Evolutionary conservation across 1,139 yeast species (phyloP), one percentile per base, ranked within the genome.

Genomic region (Sugiyamaella japonica): DNA sequence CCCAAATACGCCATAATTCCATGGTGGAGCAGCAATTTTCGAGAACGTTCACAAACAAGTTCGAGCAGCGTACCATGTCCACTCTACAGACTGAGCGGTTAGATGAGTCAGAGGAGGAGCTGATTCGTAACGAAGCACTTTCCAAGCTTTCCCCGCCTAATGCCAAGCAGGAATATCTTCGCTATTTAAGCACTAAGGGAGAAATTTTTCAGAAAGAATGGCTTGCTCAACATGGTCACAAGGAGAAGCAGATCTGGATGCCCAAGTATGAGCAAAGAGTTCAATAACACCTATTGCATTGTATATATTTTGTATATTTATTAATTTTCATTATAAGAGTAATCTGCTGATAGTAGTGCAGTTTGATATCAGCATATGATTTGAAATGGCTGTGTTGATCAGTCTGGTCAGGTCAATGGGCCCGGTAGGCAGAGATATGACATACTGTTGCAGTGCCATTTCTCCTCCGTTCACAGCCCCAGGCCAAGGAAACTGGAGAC

Each of bases 91-190:
- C 62, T 1, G 67, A 62, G 43, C 60, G 68, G 9, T 52, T 56
- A 15, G 64, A 58, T 2, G 61, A 57, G 16, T 63, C 57, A 16
- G 62, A 58, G 10, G 68, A 63, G 46, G 52, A 43, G 28, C 31
- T 48, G 16, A n/a, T 52, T n/a, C 50, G 55, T 12, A 44, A 39
- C 2, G 48, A 56, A 12, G 59, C 59, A 12, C 37, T 70, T 16
- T 56, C 59, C 13, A 58, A 58, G 28, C 57, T 71, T 20, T 63
- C 61, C 2, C 60, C 63, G 15, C 73, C 75, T 1, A 61, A 64
- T 15, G 48, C 56, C 13, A 54, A 64, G 12, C 74, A 71, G 50
- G 47, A 54, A 15, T 45, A 56, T 25, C 55, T 70, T 46, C 56
- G 75, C 12, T 43, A 48, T 37, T 57, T 64, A 13, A 62, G 63